Base-by-base conservation (phyloP, 352 stramenopile genomes). In the Pythium coloratum region DNA sequence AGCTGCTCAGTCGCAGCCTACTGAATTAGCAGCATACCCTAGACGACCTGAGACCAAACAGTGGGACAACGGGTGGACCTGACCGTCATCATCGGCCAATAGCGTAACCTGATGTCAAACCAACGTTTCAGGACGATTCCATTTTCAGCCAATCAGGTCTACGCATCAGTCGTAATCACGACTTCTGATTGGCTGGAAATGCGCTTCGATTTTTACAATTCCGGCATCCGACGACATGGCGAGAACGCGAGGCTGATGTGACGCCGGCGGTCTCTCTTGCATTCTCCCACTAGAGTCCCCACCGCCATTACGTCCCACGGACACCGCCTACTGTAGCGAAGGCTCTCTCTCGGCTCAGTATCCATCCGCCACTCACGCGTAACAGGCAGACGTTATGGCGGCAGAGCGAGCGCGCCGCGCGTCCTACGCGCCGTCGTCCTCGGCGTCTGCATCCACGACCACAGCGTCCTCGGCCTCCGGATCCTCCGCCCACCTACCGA, bases 391-490 rank as follows among this genome's bases (percentile, higher is more conserved):
- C 46, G 46, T 14, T 6, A 53, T 49, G 33, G 36, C 55, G 6
- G 26, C 34, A 12, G 55, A 60, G 33, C 34, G 36, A 28, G 13
- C 28, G 32, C 32, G 33, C 3, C 55, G 33, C 34, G 55, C 33
- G 18, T 33, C 36, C 33, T 32, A 44, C 34, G 20, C 55, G n/a
- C 55, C 38, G n/a, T 63, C 57, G 24, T 66, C 59, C 32, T 66
- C 28, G 28, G 28, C 28, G 28, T 30, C 47, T 16, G 32, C 32
- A 7, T 30, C 47, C 30, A 28, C 30, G 33, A 34, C 55, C 33
- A 14, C 55, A 12, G 32, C 62, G n/a, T 59, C 55, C 55, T 62
- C 55, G 54, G 47, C 62, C 26, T 67, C 62, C 12, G 38, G 51
- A 3, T 50, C 62, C 14, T 69, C 55, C 6, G 30, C 44, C 16